Percentiles rank a stretch among this genome's conserved stretches.
phyloP scores from a whole-genome alignment of 2,329 filamentous ascomycete species.

The Aspergillus puulaauensis region DNA sequence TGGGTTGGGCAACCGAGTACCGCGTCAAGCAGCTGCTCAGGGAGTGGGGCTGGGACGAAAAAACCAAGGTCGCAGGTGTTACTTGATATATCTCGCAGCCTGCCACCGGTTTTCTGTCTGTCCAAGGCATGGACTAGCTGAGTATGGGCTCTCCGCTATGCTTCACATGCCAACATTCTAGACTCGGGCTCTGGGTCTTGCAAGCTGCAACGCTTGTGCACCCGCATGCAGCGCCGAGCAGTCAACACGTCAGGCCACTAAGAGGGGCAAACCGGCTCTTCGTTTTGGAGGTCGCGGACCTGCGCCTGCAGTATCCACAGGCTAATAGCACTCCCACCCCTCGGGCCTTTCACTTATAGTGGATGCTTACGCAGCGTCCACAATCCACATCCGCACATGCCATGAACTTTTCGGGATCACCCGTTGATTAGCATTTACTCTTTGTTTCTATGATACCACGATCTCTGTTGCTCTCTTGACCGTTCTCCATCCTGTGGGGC shows the following conservation, averaged over 20 bases:
- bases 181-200: neutral
- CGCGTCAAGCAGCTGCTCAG: slow-evolving; percentile 54
- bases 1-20: slow-evolving; percentile 65
- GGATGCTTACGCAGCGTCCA: neutral
- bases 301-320: neutral
- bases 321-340: neutral
- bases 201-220: neutral
- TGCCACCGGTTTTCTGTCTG: neutral
- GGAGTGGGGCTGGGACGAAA: slow-evolving; percentile 40
- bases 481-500: neutral
- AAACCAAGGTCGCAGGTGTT: neutral
- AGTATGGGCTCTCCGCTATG: neutral
- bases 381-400: neutral
- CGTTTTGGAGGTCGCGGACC: neutral
- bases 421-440: neutral
- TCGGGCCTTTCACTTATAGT: neutral
- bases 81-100: slow-evolving; percentile 3
- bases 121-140: neutral
- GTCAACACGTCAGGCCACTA: neutral
- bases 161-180: neutral
- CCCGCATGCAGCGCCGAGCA: neutral
- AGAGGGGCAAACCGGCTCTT: neutral
- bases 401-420: neutral
- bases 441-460: neutral
- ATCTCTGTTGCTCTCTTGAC: neutral